phyloP scores from a whole-genome alignment of 2,329 filamentous ascomycete genomes.

The Aureobasidium namibiae region DNA sequence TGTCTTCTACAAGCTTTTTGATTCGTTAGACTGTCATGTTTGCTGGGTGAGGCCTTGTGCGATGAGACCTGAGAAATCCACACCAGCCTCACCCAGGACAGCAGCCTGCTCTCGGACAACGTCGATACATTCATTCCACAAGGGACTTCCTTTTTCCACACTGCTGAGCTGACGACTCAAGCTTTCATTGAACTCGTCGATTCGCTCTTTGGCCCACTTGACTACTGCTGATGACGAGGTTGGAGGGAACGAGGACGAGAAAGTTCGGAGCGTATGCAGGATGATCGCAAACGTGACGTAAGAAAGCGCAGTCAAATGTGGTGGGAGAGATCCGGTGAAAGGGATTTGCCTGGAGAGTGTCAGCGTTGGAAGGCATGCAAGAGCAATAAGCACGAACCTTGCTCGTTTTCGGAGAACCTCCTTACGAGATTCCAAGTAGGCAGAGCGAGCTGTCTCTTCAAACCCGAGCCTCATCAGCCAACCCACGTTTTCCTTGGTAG shows the following conservation, averaged over 20 bases:
- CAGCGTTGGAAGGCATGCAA: conserved; percentile 18
- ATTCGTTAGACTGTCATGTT: neutral
- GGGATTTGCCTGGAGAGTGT: conserved; percentile 65
- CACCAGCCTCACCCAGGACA: conserved; percentile 73
- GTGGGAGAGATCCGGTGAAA: conserved; percentile 85
- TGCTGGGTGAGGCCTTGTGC: conserved; percentile 42
- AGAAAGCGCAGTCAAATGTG: conserved; percentile 91
- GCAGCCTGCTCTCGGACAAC: conserved; percentile 71
- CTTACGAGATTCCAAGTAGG: conserved; percentile 72
- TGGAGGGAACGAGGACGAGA: conserved; percentile 57
- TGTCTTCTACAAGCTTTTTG: neutral
- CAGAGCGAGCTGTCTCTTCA: conserved; percentile 79
- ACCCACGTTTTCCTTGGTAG: conserved; percentile 70
- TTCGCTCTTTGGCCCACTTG: conserved; percentile 94
- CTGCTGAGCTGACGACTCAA: conserved; percentile 79
- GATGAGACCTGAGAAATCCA: conserved; percentile 82
- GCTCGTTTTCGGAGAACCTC: conserved; percentile 73
- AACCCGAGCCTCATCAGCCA: conserved; percentile 85
- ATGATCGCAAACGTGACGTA: conserved; percentile 95
- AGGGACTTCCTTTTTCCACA: conserved; percentile 63
- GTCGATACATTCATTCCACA: conserved; percentile 77
- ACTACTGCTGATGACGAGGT: conserved; percentile 85
- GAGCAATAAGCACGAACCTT: conserved; percentile 46
- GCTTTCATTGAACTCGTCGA: conserved; percentile 82
- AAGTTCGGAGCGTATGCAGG: conserved; percentile 67